These are phyloP conservation scores for Yarrowia porcina DNA, from an alignment of 805 yeast species.

Conservation along the genomic window DNA sequence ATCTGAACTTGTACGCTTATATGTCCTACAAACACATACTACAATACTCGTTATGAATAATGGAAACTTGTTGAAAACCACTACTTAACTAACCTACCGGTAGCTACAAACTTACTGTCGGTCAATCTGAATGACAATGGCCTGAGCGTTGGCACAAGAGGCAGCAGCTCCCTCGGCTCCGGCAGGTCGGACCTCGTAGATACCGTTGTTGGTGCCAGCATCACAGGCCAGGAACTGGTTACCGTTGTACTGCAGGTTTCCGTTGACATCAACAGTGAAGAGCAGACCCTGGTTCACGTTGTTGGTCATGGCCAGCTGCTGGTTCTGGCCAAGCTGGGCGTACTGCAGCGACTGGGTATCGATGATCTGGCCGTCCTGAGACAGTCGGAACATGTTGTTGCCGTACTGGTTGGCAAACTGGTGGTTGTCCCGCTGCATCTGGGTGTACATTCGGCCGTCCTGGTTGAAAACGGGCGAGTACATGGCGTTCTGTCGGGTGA, in stretches of 20 bases:
- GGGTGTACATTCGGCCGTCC: conserved; percentile 15
- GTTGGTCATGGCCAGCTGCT: conserved; percentile 4
- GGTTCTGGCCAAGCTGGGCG: conserved; percentile 9
- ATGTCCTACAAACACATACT: too few relatives aligned
- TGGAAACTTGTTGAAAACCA: conserved; percentile 7
- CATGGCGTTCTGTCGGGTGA: neutral
- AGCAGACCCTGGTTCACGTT: conserved; percentile 4
- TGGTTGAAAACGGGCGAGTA: conserved; percentile 10
- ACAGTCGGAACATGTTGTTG: neutral
- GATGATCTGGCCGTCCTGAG: conserved; percentile 1
- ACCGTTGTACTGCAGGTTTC: conserved; percentile 14
- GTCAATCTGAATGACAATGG: conserved; percentile 5
- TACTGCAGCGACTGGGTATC: neutral
- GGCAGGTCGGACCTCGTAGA: conserved; percentile 13
- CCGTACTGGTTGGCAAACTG: neutral
- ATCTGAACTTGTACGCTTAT: too few relatives aligned
- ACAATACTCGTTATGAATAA: too few relatives aligned
- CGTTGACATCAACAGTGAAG: neutral
- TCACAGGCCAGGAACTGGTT: conserved; percentile 9
- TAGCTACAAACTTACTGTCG: neutral
- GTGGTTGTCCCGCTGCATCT: neutral
- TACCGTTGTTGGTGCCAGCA: neutral
- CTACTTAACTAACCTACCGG: too few relatives aligned
- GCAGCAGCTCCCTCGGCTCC: conserved; percentile 16
- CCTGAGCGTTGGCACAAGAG: neutral